A percentile compares a stretch with the other conserved stretches of the same genome.
Evolutionary conservation across 371 early-diverging fungal genomes (phyloP).

Genomic region (Entomophthora muscae): DNA sequence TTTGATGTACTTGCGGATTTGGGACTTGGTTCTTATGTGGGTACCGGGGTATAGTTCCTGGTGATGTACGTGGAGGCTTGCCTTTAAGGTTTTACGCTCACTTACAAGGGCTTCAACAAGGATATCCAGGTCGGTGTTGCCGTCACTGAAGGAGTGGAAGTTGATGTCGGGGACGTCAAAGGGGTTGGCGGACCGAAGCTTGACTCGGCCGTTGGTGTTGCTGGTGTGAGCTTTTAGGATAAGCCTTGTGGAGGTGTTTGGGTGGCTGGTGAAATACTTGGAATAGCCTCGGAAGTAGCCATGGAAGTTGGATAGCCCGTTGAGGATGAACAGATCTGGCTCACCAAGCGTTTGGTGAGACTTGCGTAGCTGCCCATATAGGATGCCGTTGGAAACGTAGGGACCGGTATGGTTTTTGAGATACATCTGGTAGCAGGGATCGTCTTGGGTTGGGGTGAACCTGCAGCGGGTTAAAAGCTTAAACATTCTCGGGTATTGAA

Average conservation of each 20-base stretch:
- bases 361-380: not conserved
- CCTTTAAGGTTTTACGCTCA: not conserved
- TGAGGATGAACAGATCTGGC: conserved; percentile 3
- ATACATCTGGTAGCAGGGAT: conserved; percentile 5
- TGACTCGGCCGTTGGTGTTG: too few relatives aligned
- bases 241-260: not conserved
- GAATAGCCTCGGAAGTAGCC: too few relatives aligned
- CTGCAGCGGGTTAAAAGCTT: not conserved
- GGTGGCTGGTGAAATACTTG: not conserved
- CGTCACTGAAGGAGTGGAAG: too few relatives aligned
- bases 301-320: not conserved
- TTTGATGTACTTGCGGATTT: conserved; percentile 1
- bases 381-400: not conserved
- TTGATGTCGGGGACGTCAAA: too few relatives aligned
- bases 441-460: not conserved
- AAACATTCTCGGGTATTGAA: not conserved
- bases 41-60: not conserved
- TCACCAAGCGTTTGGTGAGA: not conserved
- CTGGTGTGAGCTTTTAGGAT: too few relatives aligned
- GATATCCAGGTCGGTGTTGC: not conserved
- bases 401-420: not conserved
- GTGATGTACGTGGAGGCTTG: not conserved
- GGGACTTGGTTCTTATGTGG: not conserved
- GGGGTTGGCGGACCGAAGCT: not conserved
- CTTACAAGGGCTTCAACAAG: not conserved